Conservation (phyloP, 2,329 filamentous ascomycete species). For the Fusarium oligoseptatum region DNA sequence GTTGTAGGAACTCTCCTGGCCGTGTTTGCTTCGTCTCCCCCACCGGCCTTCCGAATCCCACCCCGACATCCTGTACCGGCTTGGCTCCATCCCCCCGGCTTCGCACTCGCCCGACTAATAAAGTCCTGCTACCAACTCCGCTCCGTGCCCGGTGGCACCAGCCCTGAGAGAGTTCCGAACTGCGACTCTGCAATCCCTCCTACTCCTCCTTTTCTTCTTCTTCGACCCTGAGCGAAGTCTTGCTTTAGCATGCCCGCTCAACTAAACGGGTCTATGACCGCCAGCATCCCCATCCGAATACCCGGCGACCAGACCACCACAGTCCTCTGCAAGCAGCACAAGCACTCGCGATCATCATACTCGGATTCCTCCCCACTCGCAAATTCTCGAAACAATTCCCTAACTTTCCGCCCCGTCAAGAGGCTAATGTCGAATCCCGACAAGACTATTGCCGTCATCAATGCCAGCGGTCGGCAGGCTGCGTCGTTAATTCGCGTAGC, state of each 20-base stretch:
- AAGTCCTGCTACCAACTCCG: conserved; percentile 36
- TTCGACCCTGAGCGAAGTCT: conserved; percentile 39
- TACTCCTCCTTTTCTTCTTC: conserved; percentile 20
- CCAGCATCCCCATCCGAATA: conserved; percentile 55
- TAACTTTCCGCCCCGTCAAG: conserved; percentile 72
- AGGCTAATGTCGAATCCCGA: conserved; percentile 70
- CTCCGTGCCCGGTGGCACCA: conserved; percentile 37
- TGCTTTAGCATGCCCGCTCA: conserved; percentile 56
- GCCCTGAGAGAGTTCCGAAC: conserved; percentile 27
- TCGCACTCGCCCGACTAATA: conserved; percentile 35
- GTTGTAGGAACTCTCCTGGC: conserved; percentile 37
- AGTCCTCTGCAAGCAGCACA: conserved; percentile 62
- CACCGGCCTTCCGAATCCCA: conserved; percentile 41
- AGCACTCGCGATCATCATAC: conserved; percentile 73
- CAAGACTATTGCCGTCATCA: conserved; percentile 94
- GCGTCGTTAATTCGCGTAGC: conserved; percentile 95
- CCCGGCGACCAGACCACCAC: conserved; percentile 53
- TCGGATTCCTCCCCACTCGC: conserved; percentile 70
- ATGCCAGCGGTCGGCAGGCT: conserved; percentile 94
- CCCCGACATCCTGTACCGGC: conserved; percentile 45
- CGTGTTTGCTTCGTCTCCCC: conserved; percentile 34
- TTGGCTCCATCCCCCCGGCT: conserved; percentile 31
- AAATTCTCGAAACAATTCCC: conserved; percentile 68
- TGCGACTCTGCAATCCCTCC: conserved; percentile 36
- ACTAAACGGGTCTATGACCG: conserved; percentile 54